Evolutionary conservation across 768 basidiomycete species (phyloP).

Genomic region (Russula griseocarnosa): DNA sequence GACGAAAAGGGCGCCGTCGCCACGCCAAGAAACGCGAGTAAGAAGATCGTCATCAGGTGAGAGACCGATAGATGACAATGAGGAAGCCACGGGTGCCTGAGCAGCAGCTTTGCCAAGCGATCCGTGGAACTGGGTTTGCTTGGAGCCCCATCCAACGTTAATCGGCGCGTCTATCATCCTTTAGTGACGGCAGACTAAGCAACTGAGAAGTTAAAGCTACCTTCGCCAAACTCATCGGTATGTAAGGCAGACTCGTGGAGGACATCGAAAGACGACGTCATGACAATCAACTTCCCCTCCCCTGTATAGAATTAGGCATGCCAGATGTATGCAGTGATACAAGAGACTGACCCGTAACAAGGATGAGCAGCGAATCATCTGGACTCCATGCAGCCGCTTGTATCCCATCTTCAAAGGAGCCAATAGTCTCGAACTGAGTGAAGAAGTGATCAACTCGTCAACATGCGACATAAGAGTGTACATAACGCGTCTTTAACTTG

Average conservation of each 20-base stretch:
- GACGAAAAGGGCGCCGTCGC: constrained; percentile 85
- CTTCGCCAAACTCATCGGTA: constrained; percentile 80
- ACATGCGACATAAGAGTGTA: constrained; percentile 36
- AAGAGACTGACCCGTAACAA: constrained; percentile 63
- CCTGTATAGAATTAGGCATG: constrained; percentile 38
- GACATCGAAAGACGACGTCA: constrained; percentile 87
- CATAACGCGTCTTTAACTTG: constrained; percentile 26
- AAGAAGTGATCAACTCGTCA: background rate
- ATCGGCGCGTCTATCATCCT: constrained; percentile 70
- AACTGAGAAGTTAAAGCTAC: constrained; percentile 35
- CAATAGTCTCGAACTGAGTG: constrained; percentile 70
- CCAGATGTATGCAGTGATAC: background rate
- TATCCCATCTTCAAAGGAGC: constrained; percentile 82
- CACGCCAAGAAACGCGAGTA: constrained; percentile 87
- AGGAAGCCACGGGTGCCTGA: constrained; percentile 40
- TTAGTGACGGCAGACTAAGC: background rate
- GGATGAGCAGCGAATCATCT: constrained; percentile 80
- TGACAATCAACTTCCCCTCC: constrained; percentile 75
- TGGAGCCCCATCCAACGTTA: constrained; percentile 97
- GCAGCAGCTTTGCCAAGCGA: constrained; percentile 87
- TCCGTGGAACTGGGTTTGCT: constrained; percentile 96
- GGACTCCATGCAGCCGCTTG: constrained; percentile 84
- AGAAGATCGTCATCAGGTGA: constrained; percentile 67
- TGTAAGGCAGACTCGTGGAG: constrained; percentile 74
- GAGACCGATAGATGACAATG: constrained; percentile 41